phyloP scores from a whole-genome alignment of 306 rosid species.

The Dryas alaskensis region DNA sequence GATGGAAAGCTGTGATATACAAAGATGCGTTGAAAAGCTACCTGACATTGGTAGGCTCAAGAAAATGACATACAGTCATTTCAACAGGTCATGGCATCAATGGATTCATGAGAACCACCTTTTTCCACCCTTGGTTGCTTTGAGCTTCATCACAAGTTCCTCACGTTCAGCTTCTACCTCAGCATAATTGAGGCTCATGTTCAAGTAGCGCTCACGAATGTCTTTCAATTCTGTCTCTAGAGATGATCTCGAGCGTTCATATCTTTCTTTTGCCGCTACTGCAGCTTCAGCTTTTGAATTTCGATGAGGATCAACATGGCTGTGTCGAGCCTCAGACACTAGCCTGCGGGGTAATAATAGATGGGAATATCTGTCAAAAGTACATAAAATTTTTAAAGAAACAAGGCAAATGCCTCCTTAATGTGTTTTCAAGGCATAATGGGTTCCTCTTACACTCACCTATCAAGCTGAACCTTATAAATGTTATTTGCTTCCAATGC shows the following conservation, averaged over 20 bases:
- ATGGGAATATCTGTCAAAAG: neutral
- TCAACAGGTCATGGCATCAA: constrained; percentile 3
- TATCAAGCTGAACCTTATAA: constrained; percentile 57
- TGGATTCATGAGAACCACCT: constrained; percentile 59
- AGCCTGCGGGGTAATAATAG: constrained; percentile 40
- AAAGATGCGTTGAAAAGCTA: constrained; percentile 18
- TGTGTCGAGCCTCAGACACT: constrained; percentile 36
- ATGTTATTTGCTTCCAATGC: constrained; percentile 55
- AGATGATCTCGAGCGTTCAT: constrained; percentile 54
- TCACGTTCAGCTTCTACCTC: constrained; percentile 92
- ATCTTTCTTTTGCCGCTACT: constrained; percentile 48
- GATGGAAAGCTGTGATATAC: constrained; percentile 33
- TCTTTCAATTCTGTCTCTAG: constrained; percentile 86
- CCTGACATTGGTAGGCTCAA: constrained; percentile 35
- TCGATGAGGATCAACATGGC: constrained; percentile 33
- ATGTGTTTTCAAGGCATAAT: constrained; percentile 18
- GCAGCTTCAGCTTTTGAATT: constrained; percentile 50
- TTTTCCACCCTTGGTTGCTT: constrained; percentile 44
- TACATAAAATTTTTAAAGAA: neutral
- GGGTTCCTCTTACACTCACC: constrained; percentile 41
- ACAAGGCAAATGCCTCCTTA: neutral
- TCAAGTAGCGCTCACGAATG: constrained; percentile 73
- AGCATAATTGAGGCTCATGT: constrained; percentile 92
- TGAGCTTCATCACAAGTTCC: constrained; percentile 91
- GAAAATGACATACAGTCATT: constrained; percentile 8